A percentile compares a stretch with the other conserved stretches of the same genome.
Conservation (phyloP, 176 grass and related monocot genomes). For the Ensete ventricosum region DNA sequence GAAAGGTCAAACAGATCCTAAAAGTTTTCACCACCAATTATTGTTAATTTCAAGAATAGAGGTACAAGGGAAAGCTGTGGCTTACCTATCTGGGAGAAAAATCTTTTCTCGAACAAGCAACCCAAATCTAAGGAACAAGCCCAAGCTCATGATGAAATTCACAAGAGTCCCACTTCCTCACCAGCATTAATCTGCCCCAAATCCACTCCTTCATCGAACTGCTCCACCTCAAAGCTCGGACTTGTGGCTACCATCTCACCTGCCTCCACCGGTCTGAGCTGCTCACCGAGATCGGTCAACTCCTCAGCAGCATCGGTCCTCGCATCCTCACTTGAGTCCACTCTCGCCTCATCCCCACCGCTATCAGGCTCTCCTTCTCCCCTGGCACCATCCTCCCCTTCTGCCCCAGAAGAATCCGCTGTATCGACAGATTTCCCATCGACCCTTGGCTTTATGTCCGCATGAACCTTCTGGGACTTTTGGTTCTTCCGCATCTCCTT, state of each 20-base stretch:
- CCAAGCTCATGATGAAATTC: not conserved
- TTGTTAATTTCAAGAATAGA: not conserved
- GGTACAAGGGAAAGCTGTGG: constrained; percentile 5
- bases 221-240: constrained; percentile 13
- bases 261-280: not conserved
- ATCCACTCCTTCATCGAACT: not conserved
- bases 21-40: constrained; percentile 1
- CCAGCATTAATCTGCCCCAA: constrained; percentile 1
- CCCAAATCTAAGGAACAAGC: not conserved
- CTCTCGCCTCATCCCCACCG: not conserved
- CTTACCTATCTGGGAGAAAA: constrained; percentile 1
- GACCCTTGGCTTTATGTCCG: constrained; percentile 53
- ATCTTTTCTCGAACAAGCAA: constrained; percentile 6
- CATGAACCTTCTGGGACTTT: constrained; percentile 59
- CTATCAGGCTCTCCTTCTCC: not conserved
- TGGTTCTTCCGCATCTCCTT: constrained; percentile 62
- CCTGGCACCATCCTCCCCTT: too few species aligned
- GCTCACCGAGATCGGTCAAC: not conserved
- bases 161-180: constrained; percentile 8
- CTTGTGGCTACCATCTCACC: not conserved
- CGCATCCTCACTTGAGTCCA: not conserved
- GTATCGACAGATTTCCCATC: constrained; percentile 66
- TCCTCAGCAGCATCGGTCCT: not conserved
- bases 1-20: constrained; percentile 6
- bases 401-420: not conserved